Conservation (phyloP, 305 asterid genomes). For the Rubia tinctorum region DNA sequence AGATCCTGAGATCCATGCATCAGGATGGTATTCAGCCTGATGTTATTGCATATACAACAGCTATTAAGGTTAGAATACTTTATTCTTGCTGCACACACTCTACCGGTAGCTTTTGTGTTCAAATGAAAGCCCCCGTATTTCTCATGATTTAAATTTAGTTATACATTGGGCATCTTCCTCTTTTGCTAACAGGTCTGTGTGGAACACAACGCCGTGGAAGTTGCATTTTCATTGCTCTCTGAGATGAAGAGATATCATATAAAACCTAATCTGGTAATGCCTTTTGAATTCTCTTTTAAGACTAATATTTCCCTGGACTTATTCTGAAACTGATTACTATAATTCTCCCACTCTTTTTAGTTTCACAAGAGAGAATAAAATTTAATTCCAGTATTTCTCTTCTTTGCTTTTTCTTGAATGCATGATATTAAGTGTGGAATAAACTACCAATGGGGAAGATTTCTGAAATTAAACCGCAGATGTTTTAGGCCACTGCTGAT, state of each 20-base stretch:
- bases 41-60: constrained; percentile 83
- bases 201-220: constrained; percentile 51
- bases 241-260: constrained; percentile 80
- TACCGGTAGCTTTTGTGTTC: not conserved
- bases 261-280: constrained; percentile 76
- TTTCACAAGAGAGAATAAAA: not conserved
- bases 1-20: constrained; percentile 79
- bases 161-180: constrained; percentile 21
- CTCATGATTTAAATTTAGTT: not conserved
- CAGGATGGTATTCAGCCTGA: constrained; percentile 87
- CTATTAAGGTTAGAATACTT: constrained; percentile 60
- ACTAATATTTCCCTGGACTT: not conserved
- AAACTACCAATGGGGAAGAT: not conserved
- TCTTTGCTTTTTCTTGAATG: not conserved
- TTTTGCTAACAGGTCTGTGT: constrained; percentile 70
- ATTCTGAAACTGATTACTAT: constrained; percentile 2
- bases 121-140: not conserved
- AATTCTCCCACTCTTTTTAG: not conserved
- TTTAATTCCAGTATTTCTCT: not conserved
- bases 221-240: constrained; percentile 60
- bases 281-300: not conserved
- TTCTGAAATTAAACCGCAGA: not conserved
- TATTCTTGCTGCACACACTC: not conserved
- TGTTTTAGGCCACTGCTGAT: not conserved
- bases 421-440: not conserved